Base-by-base conservation (phyloP, 2,329 filamentous ascomycete species). In the Ophidiomyces ophidiicola region DNA sequence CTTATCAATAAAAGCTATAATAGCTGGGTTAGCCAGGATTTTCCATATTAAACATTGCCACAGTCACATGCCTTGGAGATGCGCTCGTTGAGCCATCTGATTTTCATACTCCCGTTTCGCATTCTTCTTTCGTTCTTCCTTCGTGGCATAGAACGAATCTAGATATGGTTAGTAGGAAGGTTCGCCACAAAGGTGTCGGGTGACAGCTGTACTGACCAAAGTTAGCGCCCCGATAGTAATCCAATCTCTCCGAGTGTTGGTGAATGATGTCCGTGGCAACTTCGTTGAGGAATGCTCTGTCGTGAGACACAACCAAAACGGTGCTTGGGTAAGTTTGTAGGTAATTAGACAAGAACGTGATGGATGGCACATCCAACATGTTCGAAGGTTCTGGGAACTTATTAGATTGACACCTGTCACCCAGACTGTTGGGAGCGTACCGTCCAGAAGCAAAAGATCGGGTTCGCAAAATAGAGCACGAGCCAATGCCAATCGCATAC, bases 341-440 rank as follows among this genome's bases (percentile, higher is more conserved):
- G 58, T 98, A 98, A 55, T 87, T 88, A 33, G 88, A 82, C 59
- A 98, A 74, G 75, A 96, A 98, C 41, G 90, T 92, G 57, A 98
- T 96, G 17, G 90, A 96, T n/a, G 90, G 90, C 42, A 98, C 90
- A 65, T 96, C 90, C 84, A 98, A 86, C 88, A 96, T 96, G 78
- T 96, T 96, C 41, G 88, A 96, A 66, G 90, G 90, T 77, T 98
- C 90, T 68, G 42, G 41, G 33, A 37, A 25, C n/a, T 32, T 32
- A 45, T 55, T 34, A 57, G 52, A 21, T 39, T 30, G n/a, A 18
- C 32, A 15, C 28, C 29, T 19, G 17, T n/a, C 4, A 26, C 12
- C 25, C 6, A 33, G 21, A 12, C 38, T 15, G 19, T 20, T 6
- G 15, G n/a, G 6, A 30, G 24, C 54, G 44, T 57, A 68, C 65